Percentiles rank a stretch among this genome's conserved stretches.
Evolutionary conservation across 257 asterid species (phyloP).

Genomic region (Ocimum tenuiflorum): DNA sequence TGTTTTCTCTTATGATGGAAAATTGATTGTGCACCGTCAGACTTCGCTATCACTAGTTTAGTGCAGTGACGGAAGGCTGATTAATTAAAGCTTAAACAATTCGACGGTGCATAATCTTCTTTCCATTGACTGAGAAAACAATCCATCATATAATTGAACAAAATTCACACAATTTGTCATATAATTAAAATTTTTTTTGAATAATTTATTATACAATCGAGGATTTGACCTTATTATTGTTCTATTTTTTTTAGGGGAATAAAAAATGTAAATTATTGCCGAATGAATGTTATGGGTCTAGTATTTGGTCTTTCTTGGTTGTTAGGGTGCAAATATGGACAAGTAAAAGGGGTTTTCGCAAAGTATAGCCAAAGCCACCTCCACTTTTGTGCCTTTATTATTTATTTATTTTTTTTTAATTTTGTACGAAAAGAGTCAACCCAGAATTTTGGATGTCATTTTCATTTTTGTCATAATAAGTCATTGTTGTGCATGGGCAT

Average conservation of each 20-base stretch:
- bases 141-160: no score
- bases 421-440: conserved; percentile 13
- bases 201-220: no score
- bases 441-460: conserved; percentile 30
- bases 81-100: no score
- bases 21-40: no score
- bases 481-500: conserved; percentile 17
- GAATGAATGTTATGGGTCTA: background rate
- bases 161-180: no score
- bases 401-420: background rate
- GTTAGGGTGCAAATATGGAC: background rate
- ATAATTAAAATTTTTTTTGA: no score
- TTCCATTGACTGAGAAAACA: no score
- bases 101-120: no score
- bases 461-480: conserved; percentile 20
- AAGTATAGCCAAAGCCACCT: background rate
- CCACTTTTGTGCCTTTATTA: background rate
- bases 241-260: background rate
- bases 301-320: background rate
- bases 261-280: background rate
- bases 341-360: conserved; percentile 2
- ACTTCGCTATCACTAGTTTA: no score
- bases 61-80: no score
- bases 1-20: no score
- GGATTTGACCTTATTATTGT: no score